Evolutionary conservation across 2,329 filamentous ascomycete genomes (phyloP).

Genomic region (Penicillium sp.): DNA sequence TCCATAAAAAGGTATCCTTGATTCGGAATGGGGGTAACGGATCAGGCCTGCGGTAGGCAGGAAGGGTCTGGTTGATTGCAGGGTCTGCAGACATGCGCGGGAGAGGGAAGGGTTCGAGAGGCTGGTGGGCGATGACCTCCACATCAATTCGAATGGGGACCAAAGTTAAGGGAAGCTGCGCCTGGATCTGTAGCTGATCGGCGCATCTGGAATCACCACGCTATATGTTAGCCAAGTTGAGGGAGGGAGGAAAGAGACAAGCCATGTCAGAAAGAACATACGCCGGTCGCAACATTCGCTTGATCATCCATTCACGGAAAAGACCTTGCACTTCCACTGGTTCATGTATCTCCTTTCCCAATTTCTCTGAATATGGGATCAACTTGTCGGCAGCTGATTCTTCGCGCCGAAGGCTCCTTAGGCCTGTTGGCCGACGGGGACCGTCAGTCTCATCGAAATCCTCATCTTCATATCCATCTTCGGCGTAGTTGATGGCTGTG

Average conservation of each 20-base stretch:
- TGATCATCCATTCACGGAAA: slow-evolving; percentile 94
- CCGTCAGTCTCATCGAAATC: slow-evolving; percentile 67
- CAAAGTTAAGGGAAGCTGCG: slow-evolving; percentile 80
- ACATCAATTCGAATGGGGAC: slow-evolving; percentile 97
- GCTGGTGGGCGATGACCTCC: slow-evolving; percentile 73
- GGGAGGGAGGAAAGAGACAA: slow-evolving; percentile 8
- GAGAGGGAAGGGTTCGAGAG: slow-evolving; percentile 49
- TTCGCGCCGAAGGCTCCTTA: slow-evolving; percentile 79
- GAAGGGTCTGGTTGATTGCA: slow-evolving; percentile 63
- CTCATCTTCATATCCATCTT: slow-evolving; percentile 84
- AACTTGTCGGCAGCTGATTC: slow-evolving; percentile 65
- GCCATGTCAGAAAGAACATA: slow-evolving; percentile 29
- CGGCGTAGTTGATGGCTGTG: slow-evolving; percentile 95
- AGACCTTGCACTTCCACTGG: slow-evolving; percentile 87
- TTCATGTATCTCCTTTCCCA: slow-evolving; percentile 76
- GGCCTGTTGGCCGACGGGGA: slow-evolving; percentile 70
- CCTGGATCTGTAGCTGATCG: slow-evolving; percentile 64
- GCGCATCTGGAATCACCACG: slow-evolving; percentile 45
- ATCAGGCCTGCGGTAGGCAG: slow-evolving; percentile 79
- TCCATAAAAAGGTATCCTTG: slow-evolving; percentile 97
- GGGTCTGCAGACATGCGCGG: slow-evolving; percentile 45
- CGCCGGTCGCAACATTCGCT: slow-evolving; percentile 55
- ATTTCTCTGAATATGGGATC: slow-evolving; percentile 66
- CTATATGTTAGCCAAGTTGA: slow-evolving; percentile 9
- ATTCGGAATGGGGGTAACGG: slow-evolving; percentile 80